Base-by-base conservation (phyloP, 2,329 filamentous ascomycete species). In the Exophiala aquamarina region DNA sequence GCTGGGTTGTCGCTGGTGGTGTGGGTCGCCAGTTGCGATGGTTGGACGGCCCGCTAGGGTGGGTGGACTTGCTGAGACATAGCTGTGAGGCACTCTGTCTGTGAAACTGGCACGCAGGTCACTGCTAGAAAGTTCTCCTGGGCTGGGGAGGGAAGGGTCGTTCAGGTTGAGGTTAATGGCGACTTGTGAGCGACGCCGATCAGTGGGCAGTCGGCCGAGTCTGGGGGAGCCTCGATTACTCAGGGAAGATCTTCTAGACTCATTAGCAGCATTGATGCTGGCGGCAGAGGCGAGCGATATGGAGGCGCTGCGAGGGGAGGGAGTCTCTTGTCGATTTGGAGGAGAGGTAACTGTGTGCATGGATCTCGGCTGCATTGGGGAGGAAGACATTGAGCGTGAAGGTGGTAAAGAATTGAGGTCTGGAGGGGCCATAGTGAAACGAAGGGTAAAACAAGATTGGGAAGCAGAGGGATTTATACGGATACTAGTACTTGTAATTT, bases 221-320 rank as follows among this genome's bases (percentile, higher is more conserved):
- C 56, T 57, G 3, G 62, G 59, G 8, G 70, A 66, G 39, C 63
- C 58, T 41, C 64, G 65, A 41, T 59, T 60, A 53, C 63, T 65
- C 44, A 66, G 29, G 4, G 66, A 67, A 15, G 70, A 70, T 36
- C 68, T 66, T 42, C 63, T 61, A 9, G 79, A 78, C 57, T 87
- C 82, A 20, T 89, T 79, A 41, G 87, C 82, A 20, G 87, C 85
- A 64, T 92, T 92, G 67, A 91, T 79, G 34, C 86, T 83, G 6
- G 86, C 87, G 10, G 87, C 82, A 41, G 86, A 87, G 63, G 87
- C 86, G 8, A 93, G 76, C 11, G 86, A 89, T 32, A 85, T 82
- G 26, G 84, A 79, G 40, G 81, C 82, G 20, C 38, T 44, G 57
- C 84, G 76, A 29, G 82, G 79, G 35, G 83, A 82, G 14, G 57